Percentiles rank a stretch among this genome's conserved stretches.
phyloP scores from a whole-genome alignment of 2,329 filamentous ascomycete species.

The Cercospora zeae-maydis region DNA sequence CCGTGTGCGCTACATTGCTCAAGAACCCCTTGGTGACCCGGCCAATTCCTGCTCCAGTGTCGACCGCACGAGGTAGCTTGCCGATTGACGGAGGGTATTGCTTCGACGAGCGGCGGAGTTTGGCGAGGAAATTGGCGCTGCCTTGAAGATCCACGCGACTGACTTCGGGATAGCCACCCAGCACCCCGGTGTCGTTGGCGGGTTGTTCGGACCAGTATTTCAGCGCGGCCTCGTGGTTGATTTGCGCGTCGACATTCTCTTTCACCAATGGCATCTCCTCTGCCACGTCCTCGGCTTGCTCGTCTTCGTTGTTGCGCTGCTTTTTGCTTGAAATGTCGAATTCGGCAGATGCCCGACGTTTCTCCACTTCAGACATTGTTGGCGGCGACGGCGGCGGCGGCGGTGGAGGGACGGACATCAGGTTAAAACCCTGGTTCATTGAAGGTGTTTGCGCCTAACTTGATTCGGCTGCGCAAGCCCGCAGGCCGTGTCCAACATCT shows the following conservation, averaged over 20 bases:
- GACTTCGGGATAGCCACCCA: conserved; percentile 68
- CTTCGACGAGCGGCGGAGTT: conserved; percentile 51
- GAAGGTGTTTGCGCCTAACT: not conserved
- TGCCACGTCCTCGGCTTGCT: conserved; percentile 8
- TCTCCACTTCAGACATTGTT: conserved; percentile 16
- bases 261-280: conserved; percentile 11
- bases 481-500: not conserved
- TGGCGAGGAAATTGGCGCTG: conserved; percentile 65
- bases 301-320: not conserved
- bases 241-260: conserved; percentile 32
- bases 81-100: conserved; percentile 23
- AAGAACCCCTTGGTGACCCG: conserved; percentile 76
- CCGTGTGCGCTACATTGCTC: conserved; percentile 61
- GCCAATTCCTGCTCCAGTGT: conserved; percentile 71
- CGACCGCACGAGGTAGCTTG: conserved; percentile 47
- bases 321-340: conserved; percentile 13
- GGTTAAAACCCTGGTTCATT: not conserved
- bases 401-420: not conserved
- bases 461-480: not conserved
- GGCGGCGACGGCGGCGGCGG: not conserved
- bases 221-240: conserved; percentile 44
- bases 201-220: conserved; percentile 53
- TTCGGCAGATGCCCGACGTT: conserved; percentile 14
- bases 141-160: conserved; percentile 69
- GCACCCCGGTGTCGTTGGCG: conserved; percentile 67